Conservation (phyloP, 139 green algal species). For the Chlamydomonas sp. region DNA sequence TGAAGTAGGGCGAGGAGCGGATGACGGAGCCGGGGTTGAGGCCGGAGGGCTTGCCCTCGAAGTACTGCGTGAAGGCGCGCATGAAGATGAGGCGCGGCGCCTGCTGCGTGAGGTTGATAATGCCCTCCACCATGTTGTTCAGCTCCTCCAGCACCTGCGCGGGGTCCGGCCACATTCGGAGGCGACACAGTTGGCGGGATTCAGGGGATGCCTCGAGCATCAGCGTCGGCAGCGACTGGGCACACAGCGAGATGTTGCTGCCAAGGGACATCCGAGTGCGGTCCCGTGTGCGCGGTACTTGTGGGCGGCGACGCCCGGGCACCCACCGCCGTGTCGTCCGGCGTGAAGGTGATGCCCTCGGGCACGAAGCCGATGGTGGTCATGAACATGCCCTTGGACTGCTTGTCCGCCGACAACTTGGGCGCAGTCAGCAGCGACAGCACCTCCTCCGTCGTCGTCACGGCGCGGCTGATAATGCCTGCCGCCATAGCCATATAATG, state of each 20-base stretch:
- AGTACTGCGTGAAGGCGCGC: conserved; percentile 76
- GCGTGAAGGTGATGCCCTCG: conserved; percentile 69
- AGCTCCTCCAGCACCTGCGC: conserved; percentile 66
- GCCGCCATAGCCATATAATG: background rate
- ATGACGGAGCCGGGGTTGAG: conserved; percentile 77
- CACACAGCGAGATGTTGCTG: too few species aligned
- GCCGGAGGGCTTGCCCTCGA: conserved; percentile 74
- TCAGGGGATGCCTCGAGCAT: too few species aligned
- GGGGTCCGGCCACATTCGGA: background rate
- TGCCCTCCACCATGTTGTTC: conserved; percentile 73
- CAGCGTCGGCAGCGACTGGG: too few species aligned
- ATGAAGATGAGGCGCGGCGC: conserved; percentile 78
- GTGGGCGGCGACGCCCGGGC: background rate
- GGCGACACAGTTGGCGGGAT: too few species aligned
- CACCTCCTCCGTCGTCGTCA: conserved; percentile 59
- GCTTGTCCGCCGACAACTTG: conserved; percentile 62
- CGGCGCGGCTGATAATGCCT: conserved; percentile 58
- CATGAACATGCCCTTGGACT: conserved; percentile 76
- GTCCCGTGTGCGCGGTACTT: background rate
- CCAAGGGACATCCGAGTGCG: background rate
- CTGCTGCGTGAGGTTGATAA: conserved; percentile 59
- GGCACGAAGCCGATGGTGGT: conserved; percentile 70
- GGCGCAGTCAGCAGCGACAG: conserved; percentile 58
- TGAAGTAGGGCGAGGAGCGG: conserved; percentile 56
- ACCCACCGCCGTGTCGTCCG: conserved; percentile 49